Evolutionary conservation across 768 basidiomycete genomes (phyloP).

Genomic region (Mycena latifolia): DNA sequence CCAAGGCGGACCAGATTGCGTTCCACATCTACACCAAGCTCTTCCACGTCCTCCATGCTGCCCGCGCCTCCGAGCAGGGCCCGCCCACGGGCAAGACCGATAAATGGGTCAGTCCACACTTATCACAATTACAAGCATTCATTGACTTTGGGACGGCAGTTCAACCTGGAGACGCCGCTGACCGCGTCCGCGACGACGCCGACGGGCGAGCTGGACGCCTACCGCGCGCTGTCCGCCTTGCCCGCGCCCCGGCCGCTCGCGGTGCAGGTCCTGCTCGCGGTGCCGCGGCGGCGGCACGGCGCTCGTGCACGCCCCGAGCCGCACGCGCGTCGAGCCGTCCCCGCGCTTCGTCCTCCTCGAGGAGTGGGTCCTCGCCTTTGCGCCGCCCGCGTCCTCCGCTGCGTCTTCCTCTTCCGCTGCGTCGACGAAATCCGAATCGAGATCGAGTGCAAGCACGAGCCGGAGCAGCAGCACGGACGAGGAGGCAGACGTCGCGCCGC

Average conservation of each 20-base stretch:
- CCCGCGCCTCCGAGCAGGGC: constrained; percentile 59
- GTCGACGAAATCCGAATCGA: neutral
- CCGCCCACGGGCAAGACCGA: constrained; percentile 61
- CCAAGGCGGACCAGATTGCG: constrained; percentile 89
- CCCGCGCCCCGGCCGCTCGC: constrained; percentile 50
- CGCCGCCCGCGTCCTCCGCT: constrained; percentile 35
- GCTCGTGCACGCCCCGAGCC: constrained; percentile 75
- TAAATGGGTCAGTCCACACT: constrained; percentile 76
- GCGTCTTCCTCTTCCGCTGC: neutral
- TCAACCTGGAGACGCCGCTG: constrained; percentile 86
- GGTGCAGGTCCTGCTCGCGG: constrained; percentile 75
- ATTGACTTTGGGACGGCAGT: constrained; percentile 56
- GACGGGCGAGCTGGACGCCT: constrained; percentile 69
- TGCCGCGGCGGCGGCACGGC: constrained; percentile 81
- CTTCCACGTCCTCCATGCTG: constrained; percentile 79
- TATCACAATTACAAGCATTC: neutral
- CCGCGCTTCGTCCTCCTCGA: constrained; percentile 81
- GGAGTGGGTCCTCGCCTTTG: constrained; percentile 70
- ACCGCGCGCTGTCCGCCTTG: constrained; percentile 66
- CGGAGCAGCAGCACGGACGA: constrained; percentile 16
- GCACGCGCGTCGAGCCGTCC: constrained; percentile 75
- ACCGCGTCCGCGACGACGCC: constrained; percentile 66
- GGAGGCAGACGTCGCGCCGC: constrained; percentile 67
- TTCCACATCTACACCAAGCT: constrained; percentile 88
- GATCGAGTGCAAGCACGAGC: neutral